Percentiles rank a stretch among this genome's conserved stretches.
Evolutionary conservation across 2,329 filamentous ascomycete species (phyloP).

Genomic region (Pseudocercospora pini-densiflorae): DNA sequence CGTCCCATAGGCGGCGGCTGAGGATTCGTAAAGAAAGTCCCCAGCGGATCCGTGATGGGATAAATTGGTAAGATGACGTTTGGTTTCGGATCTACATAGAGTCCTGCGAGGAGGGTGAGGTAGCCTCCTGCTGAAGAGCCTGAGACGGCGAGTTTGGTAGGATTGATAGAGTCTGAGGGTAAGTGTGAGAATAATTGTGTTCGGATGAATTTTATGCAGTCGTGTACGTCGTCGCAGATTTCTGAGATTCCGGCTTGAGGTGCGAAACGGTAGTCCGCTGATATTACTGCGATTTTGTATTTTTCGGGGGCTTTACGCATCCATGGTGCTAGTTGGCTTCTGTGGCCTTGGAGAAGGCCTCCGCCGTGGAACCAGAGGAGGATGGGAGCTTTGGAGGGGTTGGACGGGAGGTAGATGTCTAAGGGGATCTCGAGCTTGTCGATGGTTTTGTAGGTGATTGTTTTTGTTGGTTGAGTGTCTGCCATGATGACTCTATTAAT

Average conservation of each 20-base stretch:
- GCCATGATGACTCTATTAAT: constrained; percentile 18
- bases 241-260: constrained; percentile 39
- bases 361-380: constrained; percentile 37
- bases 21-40: constrained; percentile 37
- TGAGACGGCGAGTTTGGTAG: constrained; percentile 33
- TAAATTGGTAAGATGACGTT: constrained; percentile 39
- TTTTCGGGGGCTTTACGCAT: constrained; percentile 32
- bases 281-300: constrained; percentile 35
- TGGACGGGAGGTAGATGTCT: constrained; percentile 31
- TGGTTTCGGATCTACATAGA: constrained; percentile 40
- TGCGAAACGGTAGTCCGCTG: constrained; percentile 40
- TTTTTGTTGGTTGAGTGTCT: constrained; percentile 22
- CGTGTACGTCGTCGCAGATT: constrained; percentile 37
- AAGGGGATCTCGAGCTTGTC: constrained; percentile 28
- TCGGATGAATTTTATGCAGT: constrained; percentile 37
- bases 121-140: constrained; percentile 40
- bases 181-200: constrained; percentile 24
- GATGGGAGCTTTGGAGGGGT: constrained; percentile 24
- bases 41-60: constrained; percentile 40
- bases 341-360: constrained; percentile 38
- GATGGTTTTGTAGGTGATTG: constrained; percentile 32
- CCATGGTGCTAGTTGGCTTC: constrained; percentile 31
- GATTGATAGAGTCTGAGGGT: constrained; percentile 26
- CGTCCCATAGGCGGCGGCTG: constrained; percentile 33
- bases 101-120: constrained; percentile 37